Evolutionary conservation across 2,329 filamentous ascomycete species (phyloP).

Genomic region (Fusarium robinianum): DNA sequence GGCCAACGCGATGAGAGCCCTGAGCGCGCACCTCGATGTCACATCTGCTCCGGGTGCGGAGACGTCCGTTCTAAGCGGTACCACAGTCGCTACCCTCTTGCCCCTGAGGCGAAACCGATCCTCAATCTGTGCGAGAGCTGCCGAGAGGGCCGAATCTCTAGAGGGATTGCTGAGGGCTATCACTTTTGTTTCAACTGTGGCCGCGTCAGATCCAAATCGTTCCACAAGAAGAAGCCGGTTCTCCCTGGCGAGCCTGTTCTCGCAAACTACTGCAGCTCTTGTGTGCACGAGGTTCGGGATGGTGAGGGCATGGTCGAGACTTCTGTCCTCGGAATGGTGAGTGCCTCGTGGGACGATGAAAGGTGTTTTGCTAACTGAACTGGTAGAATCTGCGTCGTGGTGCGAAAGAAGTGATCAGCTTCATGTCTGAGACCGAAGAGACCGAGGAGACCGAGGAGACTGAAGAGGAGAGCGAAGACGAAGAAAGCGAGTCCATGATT

Average conservation of each 20-base stretch:
- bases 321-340: constrained; percentile 36
- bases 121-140: constrained; percentile 45
- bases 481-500: constrained; percentile 11
- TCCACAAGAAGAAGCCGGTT: constrained; percentile 39
- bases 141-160: constrained; percentile 33
- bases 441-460: too few relatives aligned
- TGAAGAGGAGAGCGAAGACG: neutral
- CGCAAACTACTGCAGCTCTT: constrained; percentile 42
- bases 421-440: too few relatives aligned
- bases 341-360: constrained; percentile 7
- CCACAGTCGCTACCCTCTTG: constrained; percentile 42
- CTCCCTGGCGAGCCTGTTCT: constrained; percentile 34
- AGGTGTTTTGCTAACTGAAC: constrained; percentile 14
- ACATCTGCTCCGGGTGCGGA: constrained; percentile 46
- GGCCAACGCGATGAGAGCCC: constrained; percentile 27
- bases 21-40: constrained; percentile 30
- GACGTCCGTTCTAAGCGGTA: constrained; percentile 42
- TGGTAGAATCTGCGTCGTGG: too few relatives aligned
- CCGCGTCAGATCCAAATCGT: constrained; percentile 45
- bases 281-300: constrained; percentile 31
- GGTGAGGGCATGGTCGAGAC: constrained; percentile 33
- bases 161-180: constrained; percentile 29
- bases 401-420: too few relatives aligned
- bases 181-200: constrained; percentile 52
- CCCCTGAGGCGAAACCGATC: constrained; percentile 26